Evolutionary conservation across 2,329 filamentous ascomycete genomes (phyloP), one percentile per base, ranked within the genome.

Genomic region (Exserohilum turcica): DNA sequence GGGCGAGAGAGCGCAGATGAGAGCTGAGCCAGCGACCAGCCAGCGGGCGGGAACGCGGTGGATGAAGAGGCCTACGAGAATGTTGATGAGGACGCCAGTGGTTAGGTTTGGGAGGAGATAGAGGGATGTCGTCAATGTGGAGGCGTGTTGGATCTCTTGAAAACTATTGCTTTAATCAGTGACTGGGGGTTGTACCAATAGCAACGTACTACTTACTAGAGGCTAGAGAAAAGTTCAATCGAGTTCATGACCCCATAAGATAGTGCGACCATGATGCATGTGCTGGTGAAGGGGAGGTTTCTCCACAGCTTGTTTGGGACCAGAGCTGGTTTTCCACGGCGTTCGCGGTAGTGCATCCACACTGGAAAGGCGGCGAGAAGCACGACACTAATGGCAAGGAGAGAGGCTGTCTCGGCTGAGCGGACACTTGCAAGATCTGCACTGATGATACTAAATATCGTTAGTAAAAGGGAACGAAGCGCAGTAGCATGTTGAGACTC

Each of bases 231-330:
- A 54, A 76, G 67, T 51, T 74, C 75, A 12, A 71, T 68, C 8
- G 70, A 68, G 3, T 73, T 76, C 6, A 67, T 69, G 1, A 73
- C 77, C 31, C 70, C 68, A 43, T 68, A 71, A 6, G 65, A 67
- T 1, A 78, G 54, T 1, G 72, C 57, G 6, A 78, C 71, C 63
- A 64, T 81, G 8, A 79, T 64, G 63, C 85, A 87, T 5, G 84
- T 80, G 18, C 73, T 78, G 0, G 82, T 77, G 60, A 88, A 88
- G 0, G 79, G 69, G 0, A 68, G 61, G 39, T 83, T 86, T 19
- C 70, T 77, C 85, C 85, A 88, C 0, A 88, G 52, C 3, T 49
- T 52, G 52, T 71, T 70, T 0, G 67, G 68, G 4, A 71, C 54
- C 1, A 72, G 67, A 18, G 66, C 65, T 15, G 64, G 50, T 32